Evolutionary conservation across 805 yeast genomes (phyloP).

Genomic region (Pichia sporocuriosa): DNA sequence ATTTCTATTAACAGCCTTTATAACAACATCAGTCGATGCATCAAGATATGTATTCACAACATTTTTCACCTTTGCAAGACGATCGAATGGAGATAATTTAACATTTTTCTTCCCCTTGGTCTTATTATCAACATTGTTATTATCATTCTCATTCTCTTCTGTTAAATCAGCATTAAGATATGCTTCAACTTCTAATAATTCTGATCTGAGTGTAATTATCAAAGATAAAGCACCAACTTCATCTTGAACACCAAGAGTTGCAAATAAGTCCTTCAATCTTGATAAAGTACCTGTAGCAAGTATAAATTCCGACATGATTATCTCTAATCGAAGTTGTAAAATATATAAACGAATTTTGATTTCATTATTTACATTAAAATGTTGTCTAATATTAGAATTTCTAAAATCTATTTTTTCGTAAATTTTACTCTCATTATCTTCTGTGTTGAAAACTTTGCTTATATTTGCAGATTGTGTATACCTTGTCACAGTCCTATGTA

Average conservation of each 20-base stretch:
- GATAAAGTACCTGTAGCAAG: conserved; percentile 11
- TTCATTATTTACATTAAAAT: background rate
- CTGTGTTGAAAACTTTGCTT: background rate
- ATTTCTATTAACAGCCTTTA: conserved; percentile 8
- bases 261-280: conserved; percentile 11
- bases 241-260: conserved; percentile 6
- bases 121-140: background rate
- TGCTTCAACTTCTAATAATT: conserved; percentile 6
- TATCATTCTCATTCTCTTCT: background rate
- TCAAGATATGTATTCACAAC: conserved; percentile 9
- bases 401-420: background rate
- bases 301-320: conserved; percentile 9
- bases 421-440: background rate
- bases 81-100: background rate
- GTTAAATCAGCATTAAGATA: background rate
- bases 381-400: no score
- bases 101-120: background rate
- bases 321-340: conserved; percentile 12
- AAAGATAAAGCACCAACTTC: conserved; percentile 5
- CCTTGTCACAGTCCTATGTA: conserved; percentile 2
- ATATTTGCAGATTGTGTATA: conserved; percentile 3
- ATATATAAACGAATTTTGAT: conserved; percentile 6
- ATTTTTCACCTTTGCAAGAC: conserved; percentile 3
- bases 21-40: conserved; percentile 8
- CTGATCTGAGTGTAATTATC: conserved; percentile 2